Evolutionary conservation across 352 stramenopile species (phyloP).

Genomic region (Phytophthora capsici): DNA sequence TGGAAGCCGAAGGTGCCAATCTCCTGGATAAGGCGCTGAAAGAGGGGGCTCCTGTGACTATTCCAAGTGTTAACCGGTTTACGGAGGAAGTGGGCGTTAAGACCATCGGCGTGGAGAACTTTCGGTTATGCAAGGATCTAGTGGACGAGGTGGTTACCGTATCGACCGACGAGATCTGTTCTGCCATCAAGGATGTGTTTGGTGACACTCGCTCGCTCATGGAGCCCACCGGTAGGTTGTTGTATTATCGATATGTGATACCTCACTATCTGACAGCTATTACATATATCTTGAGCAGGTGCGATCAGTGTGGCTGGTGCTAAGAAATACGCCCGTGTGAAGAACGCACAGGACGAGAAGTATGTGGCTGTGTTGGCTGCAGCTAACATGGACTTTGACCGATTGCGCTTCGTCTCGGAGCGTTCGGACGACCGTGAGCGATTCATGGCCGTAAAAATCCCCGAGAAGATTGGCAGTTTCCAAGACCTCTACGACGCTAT

Average conservation of each 20-base stretch:
- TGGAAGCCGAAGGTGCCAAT: conserved; percentile 95
- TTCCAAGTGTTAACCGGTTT: conserved; percentile 96
- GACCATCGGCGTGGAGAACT: conserved; percentile 95
- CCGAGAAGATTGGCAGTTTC: conserved; percentile 95
- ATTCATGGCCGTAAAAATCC: conserved; percentile 96
- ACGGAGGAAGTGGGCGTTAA: conserved; percentile 97
- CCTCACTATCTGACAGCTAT: conserved; percentile 1
- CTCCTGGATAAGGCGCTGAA: conserved; percentile 93
- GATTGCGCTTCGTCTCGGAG: conserved; percentile 93
- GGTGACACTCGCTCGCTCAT: conserved; percentile 95
- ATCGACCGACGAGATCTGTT: conserved; percentile 95
- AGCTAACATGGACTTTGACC: conserved; percentile 99
- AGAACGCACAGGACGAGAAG: conserved; percentile 66
- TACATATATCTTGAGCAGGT: conserved; percentile 50
- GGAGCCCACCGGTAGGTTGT: conserved; percentile 80
- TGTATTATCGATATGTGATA: background rate
- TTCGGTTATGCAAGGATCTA: conserved; percentile 92
- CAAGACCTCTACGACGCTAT: conserved; percentile 80
- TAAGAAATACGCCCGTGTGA: conserved; percentile 92
- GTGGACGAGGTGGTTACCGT: conserved; percentile 98
- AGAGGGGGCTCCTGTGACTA: conserved; percentile 83
- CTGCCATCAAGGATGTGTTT: conserved; percentile 93
- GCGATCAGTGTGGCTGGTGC: conserved; percentile 96
- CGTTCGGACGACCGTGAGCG: conserved; percentile 94
- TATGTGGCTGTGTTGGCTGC: conserved; percentile 96